Conservation (phyloP, 768 basidiomycete genomes). For the Lentinula raphanica region DNA sequence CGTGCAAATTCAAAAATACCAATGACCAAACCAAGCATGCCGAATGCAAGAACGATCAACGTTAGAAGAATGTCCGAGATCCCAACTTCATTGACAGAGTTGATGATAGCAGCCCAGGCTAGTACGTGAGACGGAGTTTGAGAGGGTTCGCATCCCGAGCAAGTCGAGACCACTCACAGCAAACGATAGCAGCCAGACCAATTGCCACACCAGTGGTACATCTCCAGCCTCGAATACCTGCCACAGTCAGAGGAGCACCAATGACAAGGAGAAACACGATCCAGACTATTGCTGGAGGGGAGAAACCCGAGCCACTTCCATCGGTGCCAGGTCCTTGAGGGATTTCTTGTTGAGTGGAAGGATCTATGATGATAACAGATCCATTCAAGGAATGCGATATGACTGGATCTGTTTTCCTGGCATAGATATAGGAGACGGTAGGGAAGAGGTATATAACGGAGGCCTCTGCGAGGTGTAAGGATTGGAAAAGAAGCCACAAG, state of each 20-base stretch:
- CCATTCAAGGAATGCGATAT: constrained; percentile 5
- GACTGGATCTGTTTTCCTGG: not conserved
- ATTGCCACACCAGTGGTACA: constrained; percentile 50
- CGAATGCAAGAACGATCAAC: constrained; percentile 43
- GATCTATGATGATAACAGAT: constrained; percentile 42
- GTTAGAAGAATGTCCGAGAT: constrained; percentile 50
- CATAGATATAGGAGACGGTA: not conserved
- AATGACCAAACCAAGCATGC: constrained; percentile 43
- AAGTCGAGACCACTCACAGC: constrained; percentile 27
- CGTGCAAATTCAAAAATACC: constrained; percentile 51
- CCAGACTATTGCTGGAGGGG: constrained; percentile 52
- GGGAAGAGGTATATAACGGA: not conserved
- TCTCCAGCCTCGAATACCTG: constrained; percentile 54
- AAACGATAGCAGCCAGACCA: constrained; percentile 45
- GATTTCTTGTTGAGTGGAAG: constrained; percentile 35
- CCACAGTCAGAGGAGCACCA: constrained; percentile 50
- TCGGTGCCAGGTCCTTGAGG: constrained; percentile 55
- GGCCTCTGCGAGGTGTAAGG: not conserved
- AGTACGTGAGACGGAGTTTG: not conserved
- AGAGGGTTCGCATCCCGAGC: not conserved
- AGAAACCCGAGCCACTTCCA: constrained; percentile 48
- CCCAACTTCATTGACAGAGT: constrained; percentile 43
- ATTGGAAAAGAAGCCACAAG: not conserved
- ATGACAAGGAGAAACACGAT: constrained; percentile 44
- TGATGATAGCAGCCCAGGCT: constrained; percentile 65